Percentiles rank a stretch among this genome's conserved stretches.
These are phyloP conservation scores for Herpetomonas tarakana DNA, from an alignment of 208 protist species.

Conservation along the genomic window DNA sequence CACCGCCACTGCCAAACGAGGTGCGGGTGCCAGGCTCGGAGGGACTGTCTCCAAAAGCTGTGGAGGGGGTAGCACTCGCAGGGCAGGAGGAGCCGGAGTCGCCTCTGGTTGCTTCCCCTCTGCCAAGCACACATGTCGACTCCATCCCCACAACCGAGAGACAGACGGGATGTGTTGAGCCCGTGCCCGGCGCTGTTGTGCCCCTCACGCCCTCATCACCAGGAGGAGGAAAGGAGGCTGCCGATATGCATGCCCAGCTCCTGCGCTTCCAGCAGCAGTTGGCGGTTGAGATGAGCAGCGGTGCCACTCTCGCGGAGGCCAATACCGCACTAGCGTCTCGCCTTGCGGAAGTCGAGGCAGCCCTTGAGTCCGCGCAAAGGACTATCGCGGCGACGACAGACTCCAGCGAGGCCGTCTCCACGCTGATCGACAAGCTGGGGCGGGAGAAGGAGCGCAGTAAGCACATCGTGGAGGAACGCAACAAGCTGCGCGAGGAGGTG, in stretches of 20 bases:
- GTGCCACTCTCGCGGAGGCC: constrained; percentile 22
- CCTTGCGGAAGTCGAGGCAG: constrained; percentile 19
- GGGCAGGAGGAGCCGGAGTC: too few relatives aligned
- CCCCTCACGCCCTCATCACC: too few relatives aligned
- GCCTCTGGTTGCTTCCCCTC: too few relatives aligned
- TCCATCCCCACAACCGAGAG: too few relatives aligned
- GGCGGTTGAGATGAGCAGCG: constrained; percentile 60
- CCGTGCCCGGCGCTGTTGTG: too few relatives aligned
- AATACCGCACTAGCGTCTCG: constrained; percentile 23
- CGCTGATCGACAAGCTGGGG: constrained; percentile 53
- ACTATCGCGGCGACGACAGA: constrained; percentile 13
- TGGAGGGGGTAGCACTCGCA: too few relatives aligned
- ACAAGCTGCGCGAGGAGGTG: constrained; percentile 32
- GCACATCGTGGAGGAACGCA: constrained; percentile 18
- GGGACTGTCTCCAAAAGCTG: too few relatives aligned
- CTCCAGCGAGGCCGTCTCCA: constrained; percentile 30
- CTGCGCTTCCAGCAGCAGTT: constrained; percentile 66
- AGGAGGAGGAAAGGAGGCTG: too few relatives aligned
- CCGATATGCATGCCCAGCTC: constrained; percentile 28
- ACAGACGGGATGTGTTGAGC: too few relatives aligned
- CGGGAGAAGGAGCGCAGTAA: constrained; percentile 52
- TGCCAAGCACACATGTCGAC: too few relatives aligned
- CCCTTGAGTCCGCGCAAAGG: constrained; percentile 19
- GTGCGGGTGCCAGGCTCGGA: too few relatives aligned
- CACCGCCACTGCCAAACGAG: too few relatives aligned